Evolutionary conservation across 345 rosid species (phyloP).

Genomic region (Lumnitzera racemosa): DNA sequence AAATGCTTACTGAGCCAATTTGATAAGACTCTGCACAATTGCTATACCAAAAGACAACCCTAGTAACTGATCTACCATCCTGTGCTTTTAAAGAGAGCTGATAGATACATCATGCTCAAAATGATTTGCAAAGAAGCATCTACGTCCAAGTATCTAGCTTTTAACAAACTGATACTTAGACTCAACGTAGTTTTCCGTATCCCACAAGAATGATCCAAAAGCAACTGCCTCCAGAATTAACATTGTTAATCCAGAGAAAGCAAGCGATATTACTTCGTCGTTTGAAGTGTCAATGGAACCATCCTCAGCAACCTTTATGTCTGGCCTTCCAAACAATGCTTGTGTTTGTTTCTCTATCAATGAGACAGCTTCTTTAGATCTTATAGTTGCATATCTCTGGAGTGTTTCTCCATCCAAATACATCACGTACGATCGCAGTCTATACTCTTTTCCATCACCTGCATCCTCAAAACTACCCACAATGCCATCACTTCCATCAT

Average conservation of each 20-base stretch:
- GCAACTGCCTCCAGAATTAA: slow-evolving; percentile 83
- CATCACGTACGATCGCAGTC: slow-evolving; percentile 72
- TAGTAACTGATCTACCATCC: too few relatives aligned
- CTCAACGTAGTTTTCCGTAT: slow-evolving; percentile 79
- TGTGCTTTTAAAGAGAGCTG: too few relatives aligned
- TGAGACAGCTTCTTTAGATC: slow-evolving; percentile 83
- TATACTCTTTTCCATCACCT: slow-evolving; percentile 32
- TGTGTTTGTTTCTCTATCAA: slow-evolving; percentile 87
- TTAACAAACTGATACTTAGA: slow-evolving; percentile 64
- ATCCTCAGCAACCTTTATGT: slow-evolving; percentile 58
- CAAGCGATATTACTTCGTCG: slow-evolving; percentile 47
- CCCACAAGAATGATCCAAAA: slow-evolving; percentile 92
- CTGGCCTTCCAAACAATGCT: slow-evolving; percentile 85
- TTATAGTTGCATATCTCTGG: slow-evolving; percentile 81
- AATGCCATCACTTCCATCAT: slow-evolving; percentile 20
- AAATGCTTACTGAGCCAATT: too few relatives aligned
- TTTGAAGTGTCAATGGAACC: slow-evolving; percentile 61
- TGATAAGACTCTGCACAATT: too few relatives aligned
- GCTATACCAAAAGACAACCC: too few relatives aligned
- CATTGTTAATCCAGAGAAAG: slow-evolving; percentile 77
- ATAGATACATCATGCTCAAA: background rate
- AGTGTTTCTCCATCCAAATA: slow-evolving; percentile 83
- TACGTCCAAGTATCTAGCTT: slow-evolving; percentile 17
- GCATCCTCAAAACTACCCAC: slow-evolving; percentile 21
- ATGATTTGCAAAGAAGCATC: slow-evolving; percentile 1